phyloP scores from a whole-genome alignment of 169 alveolate genomes.

The Babesia gibsoni region DNA sequence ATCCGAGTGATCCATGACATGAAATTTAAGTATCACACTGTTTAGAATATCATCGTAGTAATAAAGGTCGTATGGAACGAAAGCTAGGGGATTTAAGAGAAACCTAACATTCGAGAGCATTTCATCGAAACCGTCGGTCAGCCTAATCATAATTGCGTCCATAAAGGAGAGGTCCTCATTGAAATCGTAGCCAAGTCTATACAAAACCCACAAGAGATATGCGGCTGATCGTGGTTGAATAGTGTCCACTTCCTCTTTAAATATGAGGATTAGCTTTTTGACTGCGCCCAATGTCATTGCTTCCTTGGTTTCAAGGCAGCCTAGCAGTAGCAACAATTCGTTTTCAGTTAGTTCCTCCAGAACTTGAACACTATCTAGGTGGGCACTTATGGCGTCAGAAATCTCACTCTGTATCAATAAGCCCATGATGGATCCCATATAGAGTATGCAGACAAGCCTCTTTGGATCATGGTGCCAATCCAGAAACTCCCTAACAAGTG shows the following conservation, averaged over 20 bases:
- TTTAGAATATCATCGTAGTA: slow-evolving; percentile 37
- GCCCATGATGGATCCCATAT: slow-evolving; percentile 9
- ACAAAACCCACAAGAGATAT: slow-evolving; percentile 25
- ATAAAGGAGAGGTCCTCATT: slow-evolving; percentile 12
- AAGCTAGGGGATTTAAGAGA: slow-evolving; percentile 10
- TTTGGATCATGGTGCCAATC: slow-evolving; percentile 4
- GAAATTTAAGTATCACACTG: slow-evolving; percentile 33
- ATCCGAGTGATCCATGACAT: slow-evolving; percentile 1
- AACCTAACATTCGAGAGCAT: not conserved
- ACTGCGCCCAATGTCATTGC: not conserved
- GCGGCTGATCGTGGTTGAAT: slow-evolving; percentile 16
- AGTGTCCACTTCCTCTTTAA: slow-evolving; percentile 35
- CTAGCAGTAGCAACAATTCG: slow-evolving; percentile 33
- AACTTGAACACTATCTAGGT: slow-evolving; percentile 12
- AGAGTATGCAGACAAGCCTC: slow-evolving; percentile 12
- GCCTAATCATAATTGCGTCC: not conserved
- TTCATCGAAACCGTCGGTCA: slow-evolving; percentile 22
- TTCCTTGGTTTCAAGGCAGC: not conserved
- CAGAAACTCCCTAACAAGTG: slow-evolving; percentile 39
- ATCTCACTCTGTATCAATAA: slow-evolving; percentile 12
- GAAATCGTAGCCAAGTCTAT: slow-evolving; percentile 30
- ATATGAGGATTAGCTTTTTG: slow-evolving; percentile 19
- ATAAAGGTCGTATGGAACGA: slow-evolving; percentile 21
- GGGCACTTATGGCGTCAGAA: slow-evolving; percentile 1
- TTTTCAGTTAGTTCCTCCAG: slow-evolving; percentile 16